Evolutionary conservation across 148 eudicot genomes (phyloP), one percentile per base, ranked within the genome.

Genomic region (Fallopia convolvulus): DNA sequence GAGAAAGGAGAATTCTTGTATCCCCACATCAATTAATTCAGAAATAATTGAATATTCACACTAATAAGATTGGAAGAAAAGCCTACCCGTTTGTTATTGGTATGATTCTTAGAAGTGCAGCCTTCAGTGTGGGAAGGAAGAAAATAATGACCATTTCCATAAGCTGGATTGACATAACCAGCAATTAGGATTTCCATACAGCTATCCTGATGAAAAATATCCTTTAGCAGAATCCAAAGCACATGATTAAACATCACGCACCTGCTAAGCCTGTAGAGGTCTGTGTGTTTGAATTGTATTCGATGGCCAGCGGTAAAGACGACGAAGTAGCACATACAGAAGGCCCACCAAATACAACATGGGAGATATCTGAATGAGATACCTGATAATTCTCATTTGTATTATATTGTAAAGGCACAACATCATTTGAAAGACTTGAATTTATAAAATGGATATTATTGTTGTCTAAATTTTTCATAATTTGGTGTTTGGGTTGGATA

Each of bases 331-430:
- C 75, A 75, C 46, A 78, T 18, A 26, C 11, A 36, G 46, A 78
- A 77, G 81, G 70, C 76, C 86, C 84, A 83, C 75, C 73, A 50
- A 80, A 85, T 41, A 80, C 71, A 80, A 58, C 83, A 66, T 78
- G 75, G 80, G 89, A 81, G 20, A 77, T 58, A 77, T 86, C 93
- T 85, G 92, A 84, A 70, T 78, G 56, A 60, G 78, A 82, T 60
- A 84, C 91, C 95, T 88, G 96, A 82, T 85, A 77, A 84, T 88
- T 88, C 99, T 94, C 91, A 90, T 88, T 89, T 77, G 99, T 94
- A 84, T 83, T 77, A 80, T 83, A 82, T 86, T 85, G 99, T 94
- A 94, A 92, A 94, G 99, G 99, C 81, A 87, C 75, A 94, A 94
- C 99, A 92, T 79, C 81, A 79, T 92, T 86, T 58, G 87, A 76